Base-by-base conservation (phyloP, 768 basidiomycete genomes). In the Ramaria sp. region DNA sequence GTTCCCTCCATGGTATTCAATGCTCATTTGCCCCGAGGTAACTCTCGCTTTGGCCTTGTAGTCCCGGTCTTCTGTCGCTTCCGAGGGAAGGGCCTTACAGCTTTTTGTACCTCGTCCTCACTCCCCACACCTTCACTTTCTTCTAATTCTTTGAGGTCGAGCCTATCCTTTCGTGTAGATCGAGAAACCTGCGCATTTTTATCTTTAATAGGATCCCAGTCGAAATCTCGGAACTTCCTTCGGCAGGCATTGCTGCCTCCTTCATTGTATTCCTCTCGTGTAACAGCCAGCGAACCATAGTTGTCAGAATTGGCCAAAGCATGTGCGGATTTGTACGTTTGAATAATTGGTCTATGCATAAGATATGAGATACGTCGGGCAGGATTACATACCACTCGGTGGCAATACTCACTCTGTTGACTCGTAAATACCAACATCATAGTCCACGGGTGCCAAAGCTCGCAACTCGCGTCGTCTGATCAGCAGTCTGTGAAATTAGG, bases 241-340 rank as follows among this genome's bases (percentile, higher is more conserved):
- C 89, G 78, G 58, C 81, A 81, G 57, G 86, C 85, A 59, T 74
- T 79, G 62, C 82, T 86, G 37, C 93, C 93, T 59, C 78, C 78
- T 71, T 97, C 93, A 50, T 80, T 72, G 70, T 95, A 97, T 67
- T 97, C 92, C 49, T 79, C 81, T 45, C 86, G 74, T 4, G 90
- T 90, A 60, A 91, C 80, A 31, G 80, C 76, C 19, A 73, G 71
- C 33, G 73, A 69, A 0, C 72, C 52, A 62, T 86, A 84, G 41
- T 73, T 72, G 24, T 80, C 70, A 19, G 73, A 71, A 52, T 69
- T 73, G 24, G 81, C 79, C 62, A 89, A 83, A 15, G 76, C 71
- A 53, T 79, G 66, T 0, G 84, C 84, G 54, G 82, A 76, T 52
- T 71, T 69, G 69, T 87, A 86, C 1, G 79, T 78, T 71, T 85